Conservation (phyloP, 208 protist species). For the Crithidia sp. region DNA sequence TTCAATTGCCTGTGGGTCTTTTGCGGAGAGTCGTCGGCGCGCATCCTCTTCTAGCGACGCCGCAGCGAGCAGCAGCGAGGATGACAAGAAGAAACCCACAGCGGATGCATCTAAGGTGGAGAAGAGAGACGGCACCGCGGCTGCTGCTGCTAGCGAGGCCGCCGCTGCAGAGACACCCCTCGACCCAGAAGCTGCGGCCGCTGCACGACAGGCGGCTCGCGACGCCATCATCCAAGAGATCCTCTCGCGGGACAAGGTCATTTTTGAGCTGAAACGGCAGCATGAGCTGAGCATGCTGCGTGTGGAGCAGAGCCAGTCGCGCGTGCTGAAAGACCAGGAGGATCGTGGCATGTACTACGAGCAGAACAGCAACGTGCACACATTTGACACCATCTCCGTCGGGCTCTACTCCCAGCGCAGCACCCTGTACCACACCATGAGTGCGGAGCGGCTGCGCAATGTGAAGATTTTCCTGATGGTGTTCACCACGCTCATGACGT, state of each 20-base stretch:
- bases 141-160: background rate
- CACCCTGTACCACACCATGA: slow-evolving; percentile 90
- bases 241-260: slow-evolving; percentile 82
- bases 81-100: background rate
- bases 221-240: slow-evolving; percentile 79
- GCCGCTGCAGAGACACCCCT: background rate
- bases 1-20: too few relatives aligned
- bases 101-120: background rate
- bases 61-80: background rate
- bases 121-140: background rate
- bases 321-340: slow-evolving; percentile 87
- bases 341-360: slow-evolving; percentile 92
- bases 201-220: slow-evolving; percentile 32
- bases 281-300: slow-evolving; percentile 92
- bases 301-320: slow-evolving; percentile 83
- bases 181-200: slow-evolving; percentile 11
- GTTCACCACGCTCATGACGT: slow-evolving; percentile 58
- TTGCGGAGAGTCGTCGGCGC: background rate
- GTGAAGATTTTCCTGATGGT: slow-evolving; percentile 82
- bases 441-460: slow-evolving; percentile 82
- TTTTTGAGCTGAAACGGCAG: slow-evolving; percentile 90
- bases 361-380: slow-evolving; percentile 91
- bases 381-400: slow-evolving; percentile 89
- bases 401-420: slow-evolving; percentile 87
- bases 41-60: slow-evolving; percentile 4